Conservation (phyloP, 2,329 filamentous ascomycete species). For the Plectosphaerella sp. region DNA sequence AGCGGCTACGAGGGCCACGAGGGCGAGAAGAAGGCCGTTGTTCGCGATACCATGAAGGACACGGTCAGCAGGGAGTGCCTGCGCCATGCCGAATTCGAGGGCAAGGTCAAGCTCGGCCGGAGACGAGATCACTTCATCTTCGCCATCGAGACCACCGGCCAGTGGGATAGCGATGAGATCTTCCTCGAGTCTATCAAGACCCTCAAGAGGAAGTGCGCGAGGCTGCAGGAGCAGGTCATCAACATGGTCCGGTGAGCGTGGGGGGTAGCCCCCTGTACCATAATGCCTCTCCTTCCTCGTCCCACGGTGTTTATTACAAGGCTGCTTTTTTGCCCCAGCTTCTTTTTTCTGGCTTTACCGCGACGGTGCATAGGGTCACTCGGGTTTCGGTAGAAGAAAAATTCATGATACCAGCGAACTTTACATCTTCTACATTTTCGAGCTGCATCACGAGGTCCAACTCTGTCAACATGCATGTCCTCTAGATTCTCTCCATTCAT, state of each 20-base stretch:
- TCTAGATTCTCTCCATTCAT: too few species aligned
- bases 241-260: constrained; percentile 51
- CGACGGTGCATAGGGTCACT: not conserved
- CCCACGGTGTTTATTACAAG: not conserved
- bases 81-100: constrained; percentile 87
- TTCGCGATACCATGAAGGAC: constrained; percentile 84
- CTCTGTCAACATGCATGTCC: not conserved
- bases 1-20: constrained; percentile 69
- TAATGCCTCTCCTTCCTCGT: not conserved
- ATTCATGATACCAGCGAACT: constrained; percentile 1
- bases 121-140: constrained; percentile 97
- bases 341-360: not conserved
- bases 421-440: not conserved
- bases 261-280: not conserved
- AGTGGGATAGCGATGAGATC: constrained; percentile 89
- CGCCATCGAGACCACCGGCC: constrained; percentile 88
- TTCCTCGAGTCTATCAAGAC: constrained; percentile 86
- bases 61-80: constrained; percentile 92
- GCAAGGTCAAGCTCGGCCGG: constrained; percentile 89
- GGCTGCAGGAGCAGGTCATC: constrained; percentile 65
- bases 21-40: constrained; percentile 83
- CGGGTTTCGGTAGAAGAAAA: constrained; percentile 1
- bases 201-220: constrained; percentile 78
- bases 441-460: too few species aligned
- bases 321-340: not conserved